Evolutionary conservation across 1,284 basidiomycete genomes (phyloP), one percentile per base, ranked within the genome.

Genomic region (Gomphus sp.): DNA sequence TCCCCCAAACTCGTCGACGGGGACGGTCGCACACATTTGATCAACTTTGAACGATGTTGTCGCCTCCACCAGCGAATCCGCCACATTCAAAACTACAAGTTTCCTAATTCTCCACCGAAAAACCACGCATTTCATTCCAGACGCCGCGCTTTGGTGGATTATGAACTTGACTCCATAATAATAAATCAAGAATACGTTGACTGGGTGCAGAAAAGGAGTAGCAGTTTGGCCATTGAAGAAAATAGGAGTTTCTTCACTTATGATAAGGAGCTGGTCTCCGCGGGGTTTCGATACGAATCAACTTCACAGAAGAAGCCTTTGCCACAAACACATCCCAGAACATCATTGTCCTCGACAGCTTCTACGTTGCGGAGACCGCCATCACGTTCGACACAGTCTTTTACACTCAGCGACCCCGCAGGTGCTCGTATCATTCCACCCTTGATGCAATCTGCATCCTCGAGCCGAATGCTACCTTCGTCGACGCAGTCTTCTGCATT

Each of bases 31-130:
- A 54, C 22, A 31, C 33, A 56, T n/a, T 9, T 77, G 53, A 74
- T 79, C 67, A 77, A 78, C 65, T 77, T 76, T 58, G 62, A 70
- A 52, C 73, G 74, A 41, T 76, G 73, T 60, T 56, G 64, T 58
- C 67, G 67, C 43, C 72, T 76, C 52, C 70, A 69, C 55, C 67
- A 70, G 16, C 68, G 67, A n/a, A 66, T 77, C 51, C 67, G 66
- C 50, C 68, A 71, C 33, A 60, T 74, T 2, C 60, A 70, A 3
- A 67, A 66, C 36, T 72, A 70, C 62, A 64, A 65, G 50, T 16
- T 8, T 1, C 12, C 6, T n/a, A 2, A 2, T 12, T 6, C 39
- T n/a, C 22, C n/a, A 7, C 25, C 41, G 4, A 18, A 3, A 6
- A 25, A 47, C 12, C 10, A 1, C 5, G 25, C 14, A 36, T 12